phyloP scores from a whole-genome alignment of 805 yeast species.

The Jamesozyma hellenica region DNA sequence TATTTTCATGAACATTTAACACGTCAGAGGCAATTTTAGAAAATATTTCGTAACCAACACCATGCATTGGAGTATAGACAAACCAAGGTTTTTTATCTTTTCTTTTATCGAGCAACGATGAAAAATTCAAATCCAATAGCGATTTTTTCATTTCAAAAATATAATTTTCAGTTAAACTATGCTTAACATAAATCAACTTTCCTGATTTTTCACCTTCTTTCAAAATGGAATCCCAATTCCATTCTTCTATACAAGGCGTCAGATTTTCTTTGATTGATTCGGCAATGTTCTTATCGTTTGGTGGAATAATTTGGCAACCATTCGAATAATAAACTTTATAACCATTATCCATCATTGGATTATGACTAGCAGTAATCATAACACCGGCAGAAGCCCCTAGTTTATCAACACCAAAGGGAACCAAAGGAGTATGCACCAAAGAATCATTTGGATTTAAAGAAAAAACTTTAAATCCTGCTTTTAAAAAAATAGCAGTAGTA shows the following conservation, averaged over 20 bases:
- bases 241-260: conserved; percentile 46
- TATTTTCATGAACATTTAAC: conserved; percentile 31
- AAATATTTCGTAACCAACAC: conserved; percentile 71
- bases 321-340: conserved; percentile 88
- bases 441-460: conserved; percentile 33
- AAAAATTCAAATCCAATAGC: conserved; percentile 22
- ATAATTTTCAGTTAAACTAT: conserved; percentile 36
- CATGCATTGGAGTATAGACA: conserved; percentile 93
- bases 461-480: conserved; percentile 60
- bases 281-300: conserved; percentile 74
- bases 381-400: conserved; percentile 66
- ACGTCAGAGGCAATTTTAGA: conserved; percentile 25
- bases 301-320: conserved; percentile 94
- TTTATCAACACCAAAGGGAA: conserved; percentile 72
- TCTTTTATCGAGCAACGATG: not conserved
- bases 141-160: conserved; percentile 24
- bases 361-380: conserved; percentile 88
- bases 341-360: conserved; percentile 81
- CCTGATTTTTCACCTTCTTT: conserved; percentile 16
- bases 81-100: conserved; percentile 31
- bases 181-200: conserved; percentile 33
- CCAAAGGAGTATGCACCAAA: conserved; percentile 76
- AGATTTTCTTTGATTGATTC: conserved; percentile 48
- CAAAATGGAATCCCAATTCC: conserved; percentile 38
- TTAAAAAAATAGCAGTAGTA: conserved; percentile 63